Evolutionary conservation across 1,139 yeast species (phyloP), one percentile per base, ranked within the genome.

Genomic region (Candida albicans): DNA sequence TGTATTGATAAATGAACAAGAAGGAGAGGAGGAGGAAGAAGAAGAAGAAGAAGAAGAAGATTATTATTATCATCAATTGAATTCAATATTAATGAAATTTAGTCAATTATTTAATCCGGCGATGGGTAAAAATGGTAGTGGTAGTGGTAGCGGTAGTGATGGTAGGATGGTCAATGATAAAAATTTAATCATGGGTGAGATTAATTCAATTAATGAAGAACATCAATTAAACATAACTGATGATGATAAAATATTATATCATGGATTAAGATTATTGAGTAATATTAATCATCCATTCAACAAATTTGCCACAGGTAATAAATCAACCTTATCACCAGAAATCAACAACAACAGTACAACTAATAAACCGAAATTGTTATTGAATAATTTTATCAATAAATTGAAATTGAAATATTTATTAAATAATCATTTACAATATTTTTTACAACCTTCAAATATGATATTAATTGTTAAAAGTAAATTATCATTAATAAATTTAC

Each of bases 171-270:
- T 13, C 3, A 82, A 84, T 53, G 63, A 68, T 38, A 62, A 67
- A n/a, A 49, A 50, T 1, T 57, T 61, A 34, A 65, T 79, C 11
- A 65, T 67, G 35, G 67, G 70, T 45, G 93, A 86, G 59, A 66
- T 83, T 0, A 61, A 66, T 41, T 81, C 86, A 0, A 72, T 86
- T 12, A 77, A 84, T 52, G 81, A 79, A 53, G 93, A 86, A 52
- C 91, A 85, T 55, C 62, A 61, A 2, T 68, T 73, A 5, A 85
- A 85, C 50, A 59, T 70, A 12, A 53, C 66, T 2, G 62, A 67
- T 4, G 24, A 55, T 0, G 69, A 67, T 13, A 82, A 84, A 53
- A 59, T 78, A 0, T 53, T 81, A 28, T 81, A 73, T 50, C 89
- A 85, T 51, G 85, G 82, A 0, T 55, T 77, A n/a, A 70, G 82